Evolutionary conservation across 2,329 filamentous ascomycete genomes (phyloP), one percentile per base, ranked within the genome.

Genomic region (Beauveria medogensis): DNA sequence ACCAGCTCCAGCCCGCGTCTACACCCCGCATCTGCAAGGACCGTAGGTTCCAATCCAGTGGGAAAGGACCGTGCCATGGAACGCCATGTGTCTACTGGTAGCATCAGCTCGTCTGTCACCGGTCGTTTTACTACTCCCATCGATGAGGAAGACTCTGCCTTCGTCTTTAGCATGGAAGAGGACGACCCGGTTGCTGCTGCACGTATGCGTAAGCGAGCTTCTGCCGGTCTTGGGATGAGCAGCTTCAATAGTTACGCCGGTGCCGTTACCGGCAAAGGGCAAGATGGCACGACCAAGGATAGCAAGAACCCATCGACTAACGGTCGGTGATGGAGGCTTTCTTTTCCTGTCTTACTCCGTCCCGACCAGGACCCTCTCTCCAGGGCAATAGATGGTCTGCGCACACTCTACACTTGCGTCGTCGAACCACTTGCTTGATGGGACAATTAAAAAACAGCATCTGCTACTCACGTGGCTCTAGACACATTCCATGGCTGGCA

Each of bases 81-180:
- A 66, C 78, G 83, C 53, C 83, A 86, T 69, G 77, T 85, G 41
- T 86, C 83, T 66, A 84, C 79, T 60, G 79, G 79, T 34, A 85
- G 83, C 65, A 80, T 84, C 66, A 77, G 80, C 65, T 83, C 81
- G 53, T 78, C 73, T 22, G 73, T 75, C 44, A 82, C 78, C 44
- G 82, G 82, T 22, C 76, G 84, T 18, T 86, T 85, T 69, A 84
- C 84, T 2, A 86, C 83, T 1, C 84, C 84, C 3, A 87, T 87
- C 63, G 84, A 86, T 62, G 84, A 87, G 68, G 84, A 87, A 66
- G 83, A 87, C 60, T 77, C 82, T 4, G 80, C 83, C 28, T 86
- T 87, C 65, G 81, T 87, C 16, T 87, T 87, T 69, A 82, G 76
- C 67, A 87, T 87, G 84, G 84, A 87, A 65, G 82, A 83, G 28